A percentile compares a stretch with the other conserved stretches of the same genome.
These are phyloP conservation scores for Suillus discolor DNA, from an alignment of 768 basidiomycete species.

Conservation along the genomic window DNA sequence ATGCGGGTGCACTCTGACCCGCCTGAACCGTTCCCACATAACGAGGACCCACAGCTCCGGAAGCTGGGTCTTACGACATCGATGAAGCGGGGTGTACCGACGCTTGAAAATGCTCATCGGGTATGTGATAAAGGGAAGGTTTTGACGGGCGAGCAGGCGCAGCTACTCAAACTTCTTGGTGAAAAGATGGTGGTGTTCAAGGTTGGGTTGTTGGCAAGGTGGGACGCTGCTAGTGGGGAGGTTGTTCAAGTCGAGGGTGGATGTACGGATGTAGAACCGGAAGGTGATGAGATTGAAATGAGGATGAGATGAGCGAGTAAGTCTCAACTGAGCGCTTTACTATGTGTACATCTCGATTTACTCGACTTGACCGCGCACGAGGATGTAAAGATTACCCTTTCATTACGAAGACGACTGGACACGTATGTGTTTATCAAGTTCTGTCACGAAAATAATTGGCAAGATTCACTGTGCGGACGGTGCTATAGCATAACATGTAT, in stretches of 20 bases:
- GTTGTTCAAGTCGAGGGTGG: constrained; percentile 60
- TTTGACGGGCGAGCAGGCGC: constrained; percentile 85
- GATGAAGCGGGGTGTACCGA: constrained; percentile 87
- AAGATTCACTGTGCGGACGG: too few species aligned
- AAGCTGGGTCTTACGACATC: constrained; percentile 86
- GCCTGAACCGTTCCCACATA: constrained; percentile 91
- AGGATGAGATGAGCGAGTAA: constrained; percentile 58
- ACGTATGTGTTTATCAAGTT: too few species aligned
- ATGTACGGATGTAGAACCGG: constrained; percentile 31
- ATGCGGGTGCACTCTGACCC: constrained; percentile 80
- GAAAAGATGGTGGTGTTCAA: constrained; percentile 87
- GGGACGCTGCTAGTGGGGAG: constrained; percentile 69
- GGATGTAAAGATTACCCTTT: too few species aligned
- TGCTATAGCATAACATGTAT: too few species aligned
- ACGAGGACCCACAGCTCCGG: constrained; percentile 95
- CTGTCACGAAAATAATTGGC: too few species aligned
- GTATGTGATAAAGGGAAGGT: constrained; percentile 83
- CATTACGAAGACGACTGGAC: too few species aligned
- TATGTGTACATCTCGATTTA: neutral
- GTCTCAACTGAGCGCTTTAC: neutral
- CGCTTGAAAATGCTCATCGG: constrained; percentile 74
- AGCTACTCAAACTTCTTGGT: constrained; percentile 89
- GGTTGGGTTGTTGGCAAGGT: constrained; percentile 69
- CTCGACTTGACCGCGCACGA: too few species aligned
- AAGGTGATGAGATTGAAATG: constrained; percentile 40